Base-by-base conservation (phyloP, 352 stramenopile genomes). In the Pythium utonaiense region DNA sequence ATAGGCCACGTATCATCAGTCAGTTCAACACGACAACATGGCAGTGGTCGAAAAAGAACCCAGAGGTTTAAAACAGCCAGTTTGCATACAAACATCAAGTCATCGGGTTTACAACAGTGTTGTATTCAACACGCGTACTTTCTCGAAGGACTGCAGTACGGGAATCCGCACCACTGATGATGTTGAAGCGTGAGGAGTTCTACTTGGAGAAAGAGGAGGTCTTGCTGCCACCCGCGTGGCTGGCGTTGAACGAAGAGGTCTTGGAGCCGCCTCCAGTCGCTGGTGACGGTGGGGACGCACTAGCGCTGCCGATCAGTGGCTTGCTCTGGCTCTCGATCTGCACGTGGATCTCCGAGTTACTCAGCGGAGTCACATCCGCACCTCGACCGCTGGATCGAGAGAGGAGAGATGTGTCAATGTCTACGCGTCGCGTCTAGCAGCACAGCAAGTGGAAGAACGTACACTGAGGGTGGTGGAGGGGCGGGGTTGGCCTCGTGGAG, bases 271-370 rank as follows among this genome's bases (percentile, higher is more conserved):
- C 31, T 19, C 47, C 47, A 19, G 21, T 27, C n/a, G 40, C 40
- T 24, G 34, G 25, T 1, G 36, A n/a, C 9, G 34, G 22, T 8
- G 47, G 21, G 3, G 57, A 54, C 1, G 64, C 21, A 14, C 25
- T 8, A 24, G 42, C 22, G 33, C 25, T 48, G 10, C 48, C 13
- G 53, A 68, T 64, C 41, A 69, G 60, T 33, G 57, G 41, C n/a
- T 70, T 60, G 24, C 57, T 59, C 58, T 84, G 76, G 62, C 69
- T 70, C 70, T 90, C 78, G 59, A 88, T 67, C 36, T 87, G 71
- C 30, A 90, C 65, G 38, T 86, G 78, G 60, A 90, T 87, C 71
- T 90, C 80, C n/a, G 72, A 72, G 34, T 64, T 83, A 59, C 62
- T 80, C 8, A 90, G 49, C 2, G 78, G 80, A 21, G 66, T 70